Base-by-base conservation (phyloP, 2,329 filamentous ascomycete species). In the Neocucurbitaria cava region DNA sequence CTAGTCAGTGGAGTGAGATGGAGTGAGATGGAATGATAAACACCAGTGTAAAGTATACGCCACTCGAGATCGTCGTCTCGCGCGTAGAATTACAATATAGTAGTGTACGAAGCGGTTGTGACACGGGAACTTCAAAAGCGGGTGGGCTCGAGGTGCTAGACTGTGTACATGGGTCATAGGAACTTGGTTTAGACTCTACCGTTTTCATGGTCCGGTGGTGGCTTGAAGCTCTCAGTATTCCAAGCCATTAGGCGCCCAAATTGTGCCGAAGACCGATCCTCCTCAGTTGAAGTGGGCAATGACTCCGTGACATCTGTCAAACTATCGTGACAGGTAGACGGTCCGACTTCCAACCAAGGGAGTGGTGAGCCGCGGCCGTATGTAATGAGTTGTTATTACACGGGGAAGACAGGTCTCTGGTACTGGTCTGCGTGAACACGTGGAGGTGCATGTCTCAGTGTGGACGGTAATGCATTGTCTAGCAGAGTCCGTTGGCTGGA, bases 271-370 rank as follows among this genome's bases (percentile, higher is more conserved):
- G 11, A 21, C 18, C 18, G 18, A 10, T 31, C 4, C 20, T 17
- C 36, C 18, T 17, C 23, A 31, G 26, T 28, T 44, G 41, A 44
- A 31, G 41, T n/a, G 5, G 15, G 15, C 9, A 13, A 31, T 17
- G 24, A 20, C 24, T 31, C 26, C 17, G 23, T 23, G 30, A 24
- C 30, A 36, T 23, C 2, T 46, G 30, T 24, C 21, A 39, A 18
- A 15, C 24, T 13, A 20, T 39, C 10, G 45, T 49, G 23, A 26
- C 4, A 41, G 26, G 46, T 33, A 1, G 17, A 21, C 52, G 58
- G 60, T 46, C 59, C 55, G 62, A 61, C 61, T 59, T 35, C 44
- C 33, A 51, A 33, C 59, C 42, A 58, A 44, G 8, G 48, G 17
- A 24, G 38, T n/a, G n/a, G n/a, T n/a, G n/a, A n/a, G n/a, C n/a